Conservation (phyloP, 257 asterid genomes). For the Mitragyna speciosa region DNA sequence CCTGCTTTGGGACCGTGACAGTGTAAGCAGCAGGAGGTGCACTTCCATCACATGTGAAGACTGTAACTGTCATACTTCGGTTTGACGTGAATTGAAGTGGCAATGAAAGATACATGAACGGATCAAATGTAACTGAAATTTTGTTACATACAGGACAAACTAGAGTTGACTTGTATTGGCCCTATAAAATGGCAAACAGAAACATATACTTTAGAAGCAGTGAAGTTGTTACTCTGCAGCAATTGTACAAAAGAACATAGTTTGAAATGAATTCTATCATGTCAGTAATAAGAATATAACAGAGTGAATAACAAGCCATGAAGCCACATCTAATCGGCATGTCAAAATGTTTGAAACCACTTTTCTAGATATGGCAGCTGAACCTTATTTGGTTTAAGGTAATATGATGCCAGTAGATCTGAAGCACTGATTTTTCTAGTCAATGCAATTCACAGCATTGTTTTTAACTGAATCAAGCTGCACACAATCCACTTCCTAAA, state of each 20-base stretch:
- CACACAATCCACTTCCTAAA: not conserved
- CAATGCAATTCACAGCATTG: not conserved
- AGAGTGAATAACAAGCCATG: not conserved
- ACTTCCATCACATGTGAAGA: slow-evolving; percentile 96
- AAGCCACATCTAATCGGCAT: not conserved
- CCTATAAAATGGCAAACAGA: slow-evolving; percentile 51
- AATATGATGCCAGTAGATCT: not conserved
- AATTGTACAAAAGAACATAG: not conserved
- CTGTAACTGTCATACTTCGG: slow-evolving; percentile 89
- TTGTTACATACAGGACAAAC: slow-evolving; percentile 94
- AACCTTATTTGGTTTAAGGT: not conserved
- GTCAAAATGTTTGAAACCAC: not conserved
- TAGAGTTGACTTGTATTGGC: slow-evolving; percentile 97
- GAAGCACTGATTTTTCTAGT: not conserved
- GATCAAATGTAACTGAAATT: slow-evolving; percentile 94
- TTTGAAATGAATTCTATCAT: not conserved
- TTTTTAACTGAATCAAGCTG: not conserved
- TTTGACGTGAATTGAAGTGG: slow-evolving; percentile 88
- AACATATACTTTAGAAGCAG: slow-evolving; percentile 13
- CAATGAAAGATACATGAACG: slow-evolving; percentile 95
- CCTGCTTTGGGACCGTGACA: slow-evolving; percentile 90
- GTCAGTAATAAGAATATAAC: not conserved
- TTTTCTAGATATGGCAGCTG: not conserved
- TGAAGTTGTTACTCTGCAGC: not conserved
- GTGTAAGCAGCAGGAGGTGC: slow-evolving; percentile 81